Evolutionary conservation across 1,284 basidiomycete genomes (phyloP), one percentile per base, ranked within the genome.

Genomic region (Papiliotrema terrestris): DNA sequence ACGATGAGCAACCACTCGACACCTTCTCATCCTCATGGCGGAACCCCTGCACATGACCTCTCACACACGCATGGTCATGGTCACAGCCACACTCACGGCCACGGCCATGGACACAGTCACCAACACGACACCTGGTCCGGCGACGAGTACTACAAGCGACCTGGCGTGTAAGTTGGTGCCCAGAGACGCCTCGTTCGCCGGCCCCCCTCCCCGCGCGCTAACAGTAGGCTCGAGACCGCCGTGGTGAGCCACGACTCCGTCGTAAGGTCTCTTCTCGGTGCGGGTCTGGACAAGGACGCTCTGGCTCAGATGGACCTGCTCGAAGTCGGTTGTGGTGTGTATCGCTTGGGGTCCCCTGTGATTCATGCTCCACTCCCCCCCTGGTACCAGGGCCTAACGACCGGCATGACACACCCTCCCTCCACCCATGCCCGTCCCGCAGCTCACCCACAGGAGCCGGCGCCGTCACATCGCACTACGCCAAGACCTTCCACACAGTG

Each of bases 281-380:
- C 63, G 1, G 62, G 60, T 1, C 14, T 60, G 17, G 20, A 47
- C 2, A 19, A 56, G 17, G 47, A 39, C 3, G 47, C 59, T 4
- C 50, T 67, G 6, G 54, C 45, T 19, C 23, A 19, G 8, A 37
- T 68, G 36, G 14, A 65, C 46, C 42, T 67, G 1, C 56, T 71
- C 42, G 71, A 73, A 52, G 55, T 73, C 20, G 71, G 71, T 22
- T 58, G 59, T 53, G 71, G 66, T 68, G 45, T 47, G 62, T 63
- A 26, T 14, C 41, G 15, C 39, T 39, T 43, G 2, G 6, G 25
- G 19, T 29, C 23, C 22, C 23, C 15, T 38, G 32, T 8, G 20
- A 2, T 32, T 29, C 25, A 17, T 35, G 13, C 36, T 47, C 35
- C 32, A 26, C 19, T n/a, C 44, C 8, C 25, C 37, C 17, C 19